These are phyloP conservation scores for Penicillium sp. DNA, from an alignment of 2,329 filamentous ascomycete species.

Conservation along the genomic window DNA sequence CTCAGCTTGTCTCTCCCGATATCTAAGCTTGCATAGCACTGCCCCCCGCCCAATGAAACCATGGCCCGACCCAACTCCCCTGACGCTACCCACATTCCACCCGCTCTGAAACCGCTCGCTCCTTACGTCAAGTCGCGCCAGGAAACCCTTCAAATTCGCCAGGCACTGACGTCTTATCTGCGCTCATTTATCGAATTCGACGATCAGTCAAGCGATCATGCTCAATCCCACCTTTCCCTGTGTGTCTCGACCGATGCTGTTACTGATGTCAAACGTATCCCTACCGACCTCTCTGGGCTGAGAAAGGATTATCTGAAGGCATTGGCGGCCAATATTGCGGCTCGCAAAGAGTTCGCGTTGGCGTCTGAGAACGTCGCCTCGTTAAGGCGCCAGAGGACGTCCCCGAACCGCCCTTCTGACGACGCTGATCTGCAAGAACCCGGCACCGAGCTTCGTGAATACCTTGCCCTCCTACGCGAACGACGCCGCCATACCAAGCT, in stretches of 20 bases:
- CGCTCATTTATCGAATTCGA: conserved; percentile 31
- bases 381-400: conserved; percentile 21
- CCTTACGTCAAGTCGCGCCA: conserved; percentile 35
- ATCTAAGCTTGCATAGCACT: neutral
- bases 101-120: conserved; percentile 29
- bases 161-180: conserved; percentile 33
- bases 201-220: conserved; percentile 18
- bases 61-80: conserved; percentile 21
- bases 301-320: conserved; percentile 41
- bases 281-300: conserved; percentile 35
- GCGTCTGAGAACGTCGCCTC: conserved; percentile 28
- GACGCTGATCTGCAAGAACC: conserved; percentile 13
- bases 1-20: neutral
- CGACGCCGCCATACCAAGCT: conserved; percentile 40
- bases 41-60: conserved; percentile 12
- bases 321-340: conserved; percentile 36
- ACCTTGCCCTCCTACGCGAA: conserved; percentile 40
- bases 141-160: conserved; percentile 34
- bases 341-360: conserved; percentile 32
- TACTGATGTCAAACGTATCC: conserved; percentile 28
- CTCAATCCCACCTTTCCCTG: conserved; percentile 29
- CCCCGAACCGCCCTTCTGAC: conserved; percentile 15
- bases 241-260: conserved; percentile 29
- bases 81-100: conserved; percentile 25
- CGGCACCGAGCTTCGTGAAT: conserved; percentile 29